phyloP scores from a whole-genome alignment of 1,139 yeast genomes.

The Hyphopichia buzzinii region DNA sequence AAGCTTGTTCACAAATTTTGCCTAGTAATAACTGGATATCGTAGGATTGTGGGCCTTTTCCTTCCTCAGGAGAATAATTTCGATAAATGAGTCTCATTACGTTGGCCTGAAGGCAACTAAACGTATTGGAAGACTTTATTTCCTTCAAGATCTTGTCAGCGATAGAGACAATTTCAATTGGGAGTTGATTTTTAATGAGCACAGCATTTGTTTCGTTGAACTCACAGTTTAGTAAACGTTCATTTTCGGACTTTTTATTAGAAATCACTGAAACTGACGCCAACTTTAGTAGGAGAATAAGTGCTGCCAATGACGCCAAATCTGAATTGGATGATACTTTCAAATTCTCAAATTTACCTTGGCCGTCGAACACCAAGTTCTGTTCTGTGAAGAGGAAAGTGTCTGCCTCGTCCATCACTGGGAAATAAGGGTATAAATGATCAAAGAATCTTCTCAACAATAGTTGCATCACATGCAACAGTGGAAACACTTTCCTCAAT shows the following conservation, averaged over 20 bases:
- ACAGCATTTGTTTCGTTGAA: neutral
- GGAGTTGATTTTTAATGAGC: constrained; percentile 22
- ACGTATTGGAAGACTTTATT: constrained; percentile 33
- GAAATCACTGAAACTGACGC: constrained; percentile 21
- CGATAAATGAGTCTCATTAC: constrained; percentile 27
- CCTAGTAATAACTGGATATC: constrained; percentile 44
- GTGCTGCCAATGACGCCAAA: constrained; percentile 19
- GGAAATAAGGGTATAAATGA: constrained; percentile 26
- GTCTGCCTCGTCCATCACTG: constrained; percentile 29
- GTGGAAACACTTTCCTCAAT: constrained; percentile 18
- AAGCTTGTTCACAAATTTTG: constrained; percentile 46
- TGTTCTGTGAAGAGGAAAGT: constrained; percentile 11
- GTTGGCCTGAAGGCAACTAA: constrained; percentile 48
- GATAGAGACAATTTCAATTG: constrained; percentile 26
- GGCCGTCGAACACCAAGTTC: neutral
- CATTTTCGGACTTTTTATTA: constrained; percentile 7
- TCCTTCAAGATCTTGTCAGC: constrained; percentile 36
- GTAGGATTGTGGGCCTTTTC: constrained; percentile 7
- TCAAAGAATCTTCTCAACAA: constrained; percentile 26
- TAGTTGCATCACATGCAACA: constrained; percentile 24
- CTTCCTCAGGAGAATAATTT: constrained; percentile 29
- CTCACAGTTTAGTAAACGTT: neutral
- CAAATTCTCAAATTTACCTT: constrained; percentile 11
- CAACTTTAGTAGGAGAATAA: constrained; percentile 20
- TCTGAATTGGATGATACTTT: constrained; percentile 19